Evolutionary conservation across 2,329 filamentous ascomycete genomes (phyloP).

Genomic region (Venturia aucupariae): DNA sequence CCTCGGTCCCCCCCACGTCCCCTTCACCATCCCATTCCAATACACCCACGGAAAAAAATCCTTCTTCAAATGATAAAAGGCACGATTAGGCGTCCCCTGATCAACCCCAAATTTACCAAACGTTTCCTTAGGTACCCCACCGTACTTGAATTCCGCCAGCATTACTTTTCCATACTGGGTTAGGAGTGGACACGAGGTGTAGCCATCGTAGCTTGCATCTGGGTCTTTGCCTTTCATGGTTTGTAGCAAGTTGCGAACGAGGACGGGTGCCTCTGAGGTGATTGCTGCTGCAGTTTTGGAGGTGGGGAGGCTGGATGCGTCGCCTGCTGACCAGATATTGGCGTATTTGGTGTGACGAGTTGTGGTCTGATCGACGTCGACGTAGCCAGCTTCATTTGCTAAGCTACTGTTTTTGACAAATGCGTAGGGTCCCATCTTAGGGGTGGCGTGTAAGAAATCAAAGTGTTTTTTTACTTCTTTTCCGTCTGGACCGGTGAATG

Average conservation of each 20-base stretch:
- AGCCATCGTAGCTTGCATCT: constrained; percentile 27
- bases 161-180: constrained; percentile 52
- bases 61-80: constrained; percentile 56
- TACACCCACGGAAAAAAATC: constrained; percentile 62
- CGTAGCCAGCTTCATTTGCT: constrained; percentile 28
- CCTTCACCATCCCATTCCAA: constrained; percentile 50
- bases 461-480: constrained; percentile 25
- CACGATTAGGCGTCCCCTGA: constrained; percentile 45
- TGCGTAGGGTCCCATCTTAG: constrained; percentile 29
- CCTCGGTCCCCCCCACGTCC: constrained; percentile 52
- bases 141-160: constrained; percentile 58
- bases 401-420: constrained; percentile 29
- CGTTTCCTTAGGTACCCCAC: constrained; percentile 53
- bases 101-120: constrained; percentile 50
- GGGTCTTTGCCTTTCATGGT: constrained; percentile 22
- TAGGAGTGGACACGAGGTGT: constrained; percentile 31
- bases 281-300: constrained; percentile 33
- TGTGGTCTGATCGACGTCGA: constrained; percentile 28
- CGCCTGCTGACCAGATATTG: constrained; percentile 32
- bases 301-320: constrained; percentile 29
- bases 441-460: constrained; percentile 30
- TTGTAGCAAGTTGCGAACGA: constrained; percentile 28
- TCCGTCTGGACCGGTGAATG: constrained; percentile 23
- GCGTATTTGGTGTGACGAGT: constrained; percentile 29
- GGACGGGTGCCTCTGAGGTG: constrained; percentile 28